Evolutionary conservation across 2,329 filamentous ascomycete genomes (phyloP).

Genomic region (Zelopaecilomyces penicillatus): DNA sequence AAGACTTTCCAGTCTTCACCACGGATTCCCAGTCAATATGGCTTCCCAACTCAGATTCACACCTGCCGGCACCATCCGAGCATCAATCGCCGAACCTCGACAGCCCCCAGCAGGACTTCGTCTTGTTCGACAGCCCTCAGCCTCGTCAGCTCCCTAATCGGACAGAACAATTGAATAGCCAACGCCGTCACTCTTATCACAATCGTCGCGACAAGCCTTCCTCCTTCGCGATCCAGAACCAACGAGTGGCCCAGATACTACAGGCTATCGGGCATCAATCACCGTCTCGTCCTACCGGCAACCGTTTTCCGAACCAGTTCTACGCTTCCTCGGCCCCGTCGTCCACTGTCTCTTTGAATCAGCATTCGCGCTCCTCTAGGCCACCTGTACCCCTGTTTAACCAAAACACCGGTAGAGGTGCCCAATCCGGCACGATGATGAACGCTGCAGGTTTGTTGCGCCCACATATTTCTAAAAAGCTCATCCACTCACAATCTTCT

Average conservation of each 20-base stretch:
- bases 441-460: slow-evolving; percentile 31
- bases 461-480: background rate
- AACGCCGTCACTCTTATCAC: slow-evolving; percentile 39
- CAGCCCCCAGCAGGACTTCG: slow-evolving; percentile 61
- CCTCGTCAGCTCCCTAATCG: slow-evolving; percentile 29
- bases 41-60: slow-evolving; percentile 61
- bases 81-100: slow-evolving; percentile 45
- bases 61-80: slow-evolving; percentile 55
- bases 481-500: slow-evolving; percentile 22
- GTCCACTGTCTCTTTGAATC: slow-evolving; percentile 49
- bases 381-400: slow-evolving; percentile 67
- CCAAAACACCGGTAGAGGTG: slow-evolving; percentile 47
- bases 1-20: slow-evolving; percentile 69
- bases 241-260: slow-evolving; percentile 51
- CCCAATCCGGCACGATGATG: slow-evolving; percentile 37
- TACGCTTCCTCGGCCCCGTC: slow-evolving; percentile 60
- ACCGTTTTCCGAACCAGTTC: slow-evolving; percentile 52
- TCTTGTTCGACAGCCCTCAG: slow-evolving; percentile 58
- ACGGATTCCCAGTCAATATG: slow-evolving; percentile 78
- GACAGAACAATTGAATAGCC: slow-evolving; percentile 29
- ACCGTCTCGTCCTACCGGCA: slow-evolving; percentile 46
- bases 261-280: slow-evolving; percentile 48
- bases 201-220: slow-evolving; percentile 35
- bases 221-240: slow-evolving; percentile 41
- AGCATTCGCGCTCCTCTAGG: slow-evolving; percentile 43